phyloP scores from a whole-genome alignment of 345 rosid genomes.

The Pelargonium nanum region DNA sequence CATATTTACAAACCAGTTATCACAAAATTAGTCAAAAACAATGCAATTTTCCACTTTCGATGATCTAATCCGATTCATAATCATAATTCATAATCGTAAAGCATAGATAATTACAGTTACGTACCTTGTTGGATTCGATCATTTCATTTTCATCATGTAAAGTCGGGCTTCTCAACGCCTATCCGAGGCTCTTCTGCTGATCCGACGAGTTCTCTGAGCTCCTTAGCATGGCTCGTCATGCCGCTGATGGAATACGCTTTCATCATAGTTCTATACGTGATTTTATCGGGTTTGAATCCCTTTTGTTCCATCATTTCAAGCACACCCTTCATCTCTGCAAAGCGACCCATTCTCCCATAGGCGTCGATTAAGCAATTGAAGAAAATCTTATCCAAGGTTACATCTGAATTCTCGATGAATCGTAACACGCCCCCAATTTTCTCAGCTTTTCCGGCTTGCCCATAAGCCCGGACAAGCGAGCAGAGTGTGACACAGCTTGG shows the following conservation, averaged over 20 bases:
- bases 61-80: too few relatives aligned
- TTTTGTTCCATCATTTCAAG: constrained; percentile 60
- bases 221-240: constrained; percentile 61
- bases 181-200: constrained; percentile 9
- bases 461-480: constrained; percentile 79
- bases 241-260: constrained; percentile 57
- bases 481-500: constrained; percentile 85
- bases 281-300: constrained; percentile 61
- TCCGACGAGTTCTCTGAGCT: constrained; percentile 29
- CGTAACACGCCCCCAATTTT: constrained; percentile 64
- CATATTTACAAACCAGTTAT: too few relatives aligned
- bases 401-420: constrained; percentile 66
- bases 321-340: constrained; percentile 84
- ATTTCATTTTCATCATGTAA: too few relatives aligned
- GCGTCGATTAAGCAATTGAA: constrained; percentile 89
- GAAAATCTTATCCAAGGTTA: constrained; percentile 61
- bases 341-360: constrained; percentile 71
- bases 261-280: constrained; percentile 78
- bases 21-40: neutral
- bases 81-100: too few relatives aligned
- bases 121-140: neutral
- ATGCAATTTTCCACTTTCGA: neutral
- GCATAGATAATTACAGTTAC: too few relatives aligned
- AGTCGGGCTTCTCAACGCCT: neutral
- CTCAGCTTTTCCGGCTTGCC: constrained; percentile 54